Evolutionary conservation across 345 rosid species (phyloP), one percentile per base, ranked within the genome.

Genomic region (Barbarea vulgaris): DNA sequence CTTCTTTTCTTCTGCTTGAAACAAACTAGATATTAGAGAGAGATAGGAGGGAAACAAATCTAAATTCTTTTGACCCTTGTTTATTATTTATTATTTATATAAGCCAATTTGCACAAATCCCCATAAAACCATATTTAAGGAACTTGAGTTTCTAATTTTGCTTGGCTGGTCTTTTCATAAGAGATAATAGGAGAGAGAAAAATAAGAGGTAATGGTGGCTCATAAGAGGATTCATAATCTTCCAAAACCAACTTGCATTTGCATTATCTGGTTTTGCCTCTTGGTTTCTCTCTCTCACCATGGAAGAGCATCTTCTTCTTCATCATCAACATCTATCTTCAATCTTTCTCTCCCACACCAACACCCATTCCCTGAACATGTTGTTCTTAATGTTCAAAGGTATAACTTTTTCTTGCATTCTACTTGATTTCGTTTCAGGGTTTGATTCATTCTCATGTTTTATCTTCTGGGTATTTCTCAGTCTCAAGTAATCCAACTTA

Each of bases 271-370:
- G 66, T 37, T 67, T 67, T 81, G 83, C 51, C 62, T 79, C 69
- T 68, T 83, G 24, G 13, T 48, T 37, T 67, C 59, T 58, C 50
- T 78, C 50, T 41, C 21, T 48, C 72, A 56, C 62, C 72, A 70
- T 70, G 80, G 59, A 70, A 34, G 44, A 48, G 47, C 81, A 63
- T 62, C 62, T 3, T 48, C 76, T 3, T 55, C 50, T 1, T 67
- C 72, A 34, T 8, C 47, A 25, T 67, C 70, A 39, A 6, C 56
- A 30, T 47, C 74, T 69, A 27, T 77, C 24, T 62, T 69, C 64
- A 86, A 84, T 75, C 84, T 82, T 44, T 80, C 84, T 73, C 85
- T 84, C 15, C 87, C 82, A 17, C 88, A 88, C 52, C 93, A 88
- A 61, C 88, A 88, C 36, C 87, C 90, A 12, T 79, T 83, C 79